Conservation (phyloP, 2,329 filamentous ascomycete genomes). For the Claviceps sp. region DNA sequence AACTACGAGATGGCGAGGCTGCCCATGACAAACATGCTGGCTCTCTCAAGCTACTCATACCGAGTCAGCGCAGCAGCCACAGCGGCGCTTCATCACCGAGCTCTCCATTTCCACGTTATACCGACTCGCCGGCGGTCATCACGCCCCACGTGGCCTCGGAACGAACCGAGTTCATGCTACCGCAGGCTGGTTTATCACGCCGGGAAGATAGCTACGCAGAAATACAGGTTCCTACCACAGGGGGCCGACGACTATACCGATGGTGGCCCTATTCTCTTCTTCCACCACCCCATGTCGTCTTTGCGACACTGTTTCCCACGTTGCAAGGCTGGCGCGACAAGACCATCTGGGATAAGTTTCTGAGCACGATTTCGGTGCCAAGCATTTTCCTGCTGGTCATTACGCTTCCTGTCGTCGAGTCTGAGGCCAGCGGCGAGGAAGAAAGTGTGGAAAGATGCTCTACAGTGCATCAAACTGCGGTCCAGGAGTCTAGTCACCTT, state of each 20-base stretch:
- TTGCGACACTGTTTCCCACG: constrained; percentile 74
- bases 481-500: constrained; percentile 17
- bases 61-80: constrained; percentile 27
- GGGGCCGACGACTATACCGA: constrained; percentile 32
- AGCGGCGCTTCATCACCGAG: constrained; percentile 34
- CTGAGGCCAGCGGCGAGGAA: constrained; percentile 39
- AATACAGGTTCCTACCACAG: constrained; percentile 25
- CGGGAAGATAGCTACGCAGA: constrained; percentile 34
- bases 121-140: constrained; percentile 40
- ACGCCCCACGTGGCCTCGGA: constrained; percentile 27
- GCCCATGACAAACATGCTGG: constrained; percentile 8
- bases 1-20: not conserved
- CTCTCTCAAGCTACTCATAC: constrained; percentile 31
- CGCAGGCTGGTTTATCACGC: constrained; percentile 23
- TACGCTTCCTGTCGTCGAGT: constrained; percentile 83
- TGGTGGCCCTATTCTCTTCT: constrained; percentile 76
- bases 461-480: constrained; percentile 11
- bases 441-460: constrained; percentile 14
- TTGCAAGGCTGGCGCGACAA: constrained; percentile 72
- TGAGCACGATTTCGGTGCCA: constrained; percentile 74
- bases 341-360: constrained; percentile 66
- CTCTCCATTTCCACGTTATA: constrained; percentile 56
- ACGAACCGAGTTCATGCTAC: constrained; percentile 42
- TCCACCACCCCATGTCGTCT: constrained; percentile 57
- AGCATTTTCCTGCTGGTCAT: constrained; percentile 82